Conservation (phyloP, 108 stramenopile species). For the Cylindrotheca fusiformis region DNA sequence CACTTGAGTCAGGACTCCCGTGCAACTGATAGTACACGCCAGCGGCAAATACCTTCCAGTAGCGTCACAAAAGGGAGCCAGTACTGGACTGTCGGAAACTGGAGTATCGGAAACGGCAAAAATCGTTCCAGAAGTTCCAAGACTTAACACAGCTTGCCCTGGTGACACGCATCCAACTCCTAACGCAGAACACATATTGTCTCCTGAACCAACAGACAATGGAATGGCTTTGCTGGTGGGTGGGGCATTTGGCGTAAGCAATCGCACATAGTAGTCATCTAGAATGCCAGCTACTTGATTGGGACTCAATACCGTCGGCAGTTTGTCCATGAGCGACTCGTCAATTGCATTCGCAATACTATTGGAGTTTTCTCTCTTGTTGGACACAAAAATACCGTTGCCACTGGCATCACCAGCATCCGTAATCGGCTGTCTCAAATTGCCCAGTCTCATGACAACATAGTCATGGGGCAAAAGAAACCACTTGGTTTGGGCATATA, state of each 20-base stretch:
- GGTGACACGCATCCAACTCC: conserved; percentile 15
- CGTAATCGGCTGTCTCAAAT: not conserved
- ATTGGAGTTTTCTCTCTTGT: not conserved
- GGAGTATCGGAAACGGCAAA: conserved; percentile 19
- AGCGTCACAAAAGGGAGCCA: conserved; percentile 22
- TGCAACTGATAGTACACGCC: conserved; percentile 25
- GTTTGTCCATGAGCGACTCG: not conserved
- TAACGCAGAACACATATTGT: conserved; percentile 28
- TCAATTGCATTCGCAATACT: not conserved
- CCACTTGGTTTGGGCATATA: conserved; percentile 13
- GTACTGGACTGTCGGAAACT: not conserved
- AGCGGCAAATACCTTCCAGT: conserved; percentile 17
- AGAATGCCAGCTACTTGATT: conserved; percentile 13
- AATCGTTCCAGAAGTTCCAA: conserved; percentile 27
- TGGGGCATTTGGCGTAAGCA: not conserved
- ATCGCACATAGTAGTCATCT: not conserved
- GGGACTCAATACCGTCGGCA: conserved; percentile 10
- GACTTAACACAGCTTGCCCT: conserved; percentile 17
- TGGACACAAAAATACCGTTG: conserved; percentile 8
- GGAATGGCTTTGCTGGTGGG: not conserved
- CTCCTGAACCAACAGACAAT: conserved; percentile 20
- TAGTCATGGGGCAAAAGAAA: conserved; percentile 24
- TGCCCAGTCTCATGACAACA: conserved; percentile 4
- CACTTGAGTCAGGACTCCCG: conserved; percentile 19
- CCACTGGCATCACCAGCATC: conserved; percentile 31